Conservation (phyloP, 2,329 filamentous ascomycete species). For the Cladosporium sphaerospermum region DNA sequence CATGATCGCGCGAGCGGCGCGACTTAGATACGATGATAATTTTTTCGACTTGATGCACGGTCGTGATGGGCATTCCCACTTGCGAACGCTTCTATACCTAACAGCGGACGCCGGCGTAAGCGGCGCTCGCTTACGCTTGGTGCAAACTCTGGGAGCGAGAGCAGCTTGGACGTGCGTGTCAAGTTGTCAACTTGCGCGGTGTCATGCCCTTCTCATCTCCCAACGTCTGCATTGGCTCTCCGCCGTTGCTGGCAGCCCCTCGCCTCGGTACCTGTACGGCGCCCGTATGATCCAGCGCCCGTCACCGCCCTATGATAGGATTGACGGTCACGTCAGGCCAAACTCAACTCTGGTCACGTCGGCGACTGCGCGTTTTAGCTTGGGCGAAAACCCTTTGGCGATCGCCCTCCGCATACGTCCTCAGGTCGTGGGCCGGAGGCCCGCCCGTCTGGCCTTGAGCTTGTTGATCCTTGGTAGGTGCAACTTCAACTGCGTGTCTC, state of each 20-base stretch:
- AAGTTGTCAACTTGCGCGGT: too few species aligned
- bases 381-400: slow-evolving; percentile 5
- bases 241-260: neutral
- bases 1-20: too few species aligned
- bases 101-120: too few species aligned
- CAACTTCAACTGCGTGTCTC: neutral
- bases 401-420: slow-evolving; percentile 2
- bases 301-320: too few species aligned
- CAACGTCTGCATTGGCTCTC: slow-evolving; percentile 1
- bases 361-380: slow-evolving; percentile 1
- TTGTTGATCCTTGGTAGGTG: neutral
- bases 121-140: too few species aligned
- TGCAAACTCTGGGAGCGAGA: too few species aligned
- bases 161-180: too few species aligned
- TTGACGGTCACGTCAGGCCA: neutral
- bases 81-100: too few species aligned
- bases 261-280: neutral
- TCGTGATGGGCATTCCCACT: too few species aligned
- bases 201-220: neutral
- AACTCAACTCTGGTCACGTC: slow-evolving; percentile 8
- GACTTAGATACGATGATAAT: too few species aligned
- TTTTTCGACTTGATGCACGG: too few species aligned
- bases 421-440: neutral
- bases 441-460: neutral
- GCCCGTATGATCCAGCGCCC: neutral